A percentile compares a stretch with the other conserved stretches of the same genome.
phyloP scores from a whole-genome alignment of 2,329 filamentous ascomycete species.

The Alternaria postmessia region DNA sequence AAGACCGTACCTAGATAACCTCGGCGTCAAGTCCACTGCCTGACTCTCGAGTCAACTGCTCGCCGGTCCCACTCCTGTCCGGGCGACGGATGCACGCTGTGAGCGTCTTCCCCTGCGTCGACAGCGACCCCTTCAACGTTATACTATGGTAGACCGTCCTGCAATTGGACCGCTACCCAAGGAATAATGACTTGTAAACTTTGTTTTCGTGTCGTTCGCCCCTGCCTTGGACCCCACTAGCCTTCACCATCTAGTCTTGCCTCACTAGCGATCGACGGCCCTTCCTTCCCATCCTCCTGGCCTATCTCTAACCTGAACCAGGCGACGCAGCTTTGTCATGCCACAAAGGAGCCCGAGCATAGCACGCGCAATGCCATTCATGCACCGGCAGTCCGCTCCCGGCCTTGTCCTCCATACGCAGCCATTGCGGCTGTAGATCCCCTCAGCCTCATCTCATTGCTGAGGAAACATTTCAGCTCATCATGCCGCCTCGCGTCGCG shows the following conservation, averaged over 20 bases:
- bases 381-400: slow-evolving; percentile 10
- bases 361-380: slow-evolving; percentile 10
- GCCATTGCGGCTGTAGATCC: slow-evolving; percentile 4
- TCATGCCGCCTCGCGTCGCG: not conserved
- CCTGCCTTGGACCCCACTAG: not conserved
- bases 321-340: slow-evolving; percentile 7
- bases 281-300: slow-evolving; percentile 9
- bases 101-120: not conserved
- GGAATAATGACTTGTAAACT: not conserved
- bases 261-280: slow-evolving; percentile 3
- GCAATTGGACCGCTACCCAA: not conserved
- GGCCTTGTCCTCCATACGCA: not conserved
- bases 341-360: slow-evolving; percentile 7
- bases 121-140: not conserved
- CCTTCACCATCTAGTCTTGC: slow-evolving; percentile 2
- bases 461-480: not conserved
- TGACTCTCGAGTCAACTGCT: slow-evolving; percentile 2
- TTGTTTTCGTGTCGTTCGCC: slow-evolving; percentile 5
- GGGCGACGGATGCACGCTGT: not conserved
- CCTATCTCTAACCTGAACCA: slow-evolving; percentile 8
- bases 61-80: slow-evolving; percentile 3
- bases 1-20: slow-evolving; percentile 2
- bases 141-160: not conserved
- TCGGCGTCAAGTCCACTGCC: slow-evolving; percentile 2
- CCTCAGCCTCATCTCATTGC: slow-evolving; percentile 10